Percentiles rank a stretch among this genome's conserved stretches.
Evolutionary conservation across 2,329 filamentous ascomycete genomes (phyloP).

Genomic region (Aureobasidium sp.): DNA sequence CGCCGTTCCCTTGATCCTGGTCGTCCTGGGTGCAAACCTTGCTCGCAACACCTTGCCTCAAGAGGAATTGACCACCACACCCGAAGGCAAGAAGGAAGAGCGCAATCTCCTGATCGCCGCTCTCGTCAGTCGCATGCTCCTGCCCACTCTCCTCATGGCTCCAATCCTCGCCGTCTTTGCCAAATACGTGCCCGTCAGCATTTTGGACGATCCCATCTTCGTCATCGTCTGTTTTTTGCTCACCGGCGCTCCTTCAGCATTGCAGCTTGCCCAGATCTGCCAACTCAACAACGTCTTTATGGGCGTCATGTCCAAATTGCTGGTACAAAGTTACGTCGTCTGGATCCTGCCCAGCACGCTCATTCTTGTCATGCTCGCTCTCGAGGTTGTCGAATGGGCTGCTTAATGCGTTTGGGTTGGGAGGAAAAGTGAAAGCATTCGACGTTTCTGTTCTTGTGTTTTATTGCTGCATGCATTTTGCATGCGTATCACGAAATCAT

Average conservation of each 20-base stretch:
- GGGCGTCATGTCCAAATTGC: constrained; percentile 81
- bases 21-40: constrained; percentile 90
- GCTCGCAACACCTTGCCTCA: constrained; percentile 80
- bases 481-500: too few relatives aligned
- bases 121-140: constrained; percentile 80
- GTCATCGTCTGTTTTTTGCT: constrained; percentile 96
- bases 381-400: constrained; percentile 92
- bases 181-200: constrained; percentile 87
- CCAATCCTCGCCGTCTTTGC: constrained; percentile 79
- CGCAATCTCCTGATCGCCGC: constrained; percentile 79
- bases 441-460: not conserved
- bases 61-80: constrained; percentile 54
- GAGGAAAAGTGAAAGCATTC: not conserved
- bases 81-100: constrained; percentile 61
- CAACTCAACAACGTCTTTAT: constrained; percentile 97
- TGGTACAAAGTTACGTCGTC: constrained; percentile 95
- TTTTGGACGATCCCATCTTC: constrained; percentile 95
- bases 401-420: not conserved
- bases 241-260: constrained; percentile 82
- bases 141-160: constrained; percentile 88
- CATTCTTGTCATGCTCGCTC: constrained; percentile 78
- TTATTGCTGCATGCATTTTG: too few relatives aligned
- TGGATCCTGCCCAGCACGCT: constrained; percentile 96
- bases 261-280: constrained; percentile 96
- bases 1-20: constrained; percentile 88